A percentile compares a stretch with the other conserved stretches of the same genome.
Conservation (phyloP, 2,329 filamentous ascomycete species). For the Penicillium sp. region DNA sequence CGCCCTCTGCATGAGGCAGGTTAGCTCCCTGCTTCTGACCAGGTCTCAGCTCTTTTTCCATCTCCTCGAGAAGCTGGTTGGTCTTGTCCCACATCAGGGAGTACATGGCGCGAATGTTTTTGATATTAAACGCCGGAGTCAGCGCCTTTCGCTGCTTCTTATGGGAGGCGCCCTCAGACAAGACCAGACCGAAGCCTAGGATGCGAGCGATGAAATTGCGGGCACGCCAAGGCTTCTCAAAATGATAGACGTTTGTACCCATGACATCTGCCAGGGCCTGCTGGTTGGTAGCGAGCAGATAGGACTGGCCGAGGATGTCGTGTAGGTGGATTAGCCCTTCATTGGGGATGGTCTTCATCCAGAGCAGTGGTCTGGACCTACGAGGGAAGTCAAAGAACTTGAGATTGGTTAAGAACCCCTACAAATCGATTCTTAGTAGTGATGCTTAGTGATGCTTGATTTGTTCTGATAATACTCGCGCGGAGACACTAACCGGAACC, state of each 20-base stretch:
- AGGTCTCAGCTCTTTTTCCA: constrained; percentile 28
- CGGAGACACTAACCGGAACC: too few relatives aligned
- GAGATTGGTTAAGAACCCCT: constrained; percentile 26
- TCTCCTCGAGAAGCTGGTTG: constrained; percentile 26
- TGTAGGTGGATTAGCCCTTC: constrained; percentile 53
- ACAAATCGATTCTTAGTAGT: too few relatives aligned
- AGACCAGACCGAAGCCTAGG: constrained; percentile 49
- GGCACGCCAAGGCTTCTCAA: constrained; percentile 47
- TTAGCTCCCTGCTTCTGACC: constrained; percentile 28
- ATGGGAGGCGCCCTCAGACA: constrained; percentile 49
- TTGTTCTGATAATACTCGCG: constrained; percentile 8
- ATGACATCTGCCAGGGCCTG: constrained; percentile 49
- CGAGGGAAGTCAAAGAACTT: constrained; percentile 33
- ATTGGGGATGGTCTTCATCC: constrained; percentile 51
- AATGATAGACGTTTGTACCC: constrained; percentile 51
- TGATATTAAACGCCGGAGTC: constrained; percentile 36
- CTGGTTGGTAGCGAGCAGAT: constrained; percentile 31
- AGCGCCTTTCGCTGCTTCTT: constrained; percentile 42
- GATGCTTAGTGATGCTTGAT: too few relatives aligned
- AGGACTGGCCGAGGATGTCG: constrained; percentile 42
- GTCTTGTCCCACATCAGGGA: constrained; percentile 38
- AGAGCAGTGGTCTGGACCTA: constrained; percentile 34
- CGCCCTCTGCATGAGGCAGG: constrained; percentile 21
- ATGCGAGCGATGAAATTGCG: constrained; percentile 46
- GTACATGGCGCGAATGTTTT: constrained; percentile 35